Percentiles rank a stretch among this genome's conserved stretches.
Evolutionary conservation across 176 grass and related monocot species (phyloP).

Genomic region (Aechmea fasciata): DNA sequence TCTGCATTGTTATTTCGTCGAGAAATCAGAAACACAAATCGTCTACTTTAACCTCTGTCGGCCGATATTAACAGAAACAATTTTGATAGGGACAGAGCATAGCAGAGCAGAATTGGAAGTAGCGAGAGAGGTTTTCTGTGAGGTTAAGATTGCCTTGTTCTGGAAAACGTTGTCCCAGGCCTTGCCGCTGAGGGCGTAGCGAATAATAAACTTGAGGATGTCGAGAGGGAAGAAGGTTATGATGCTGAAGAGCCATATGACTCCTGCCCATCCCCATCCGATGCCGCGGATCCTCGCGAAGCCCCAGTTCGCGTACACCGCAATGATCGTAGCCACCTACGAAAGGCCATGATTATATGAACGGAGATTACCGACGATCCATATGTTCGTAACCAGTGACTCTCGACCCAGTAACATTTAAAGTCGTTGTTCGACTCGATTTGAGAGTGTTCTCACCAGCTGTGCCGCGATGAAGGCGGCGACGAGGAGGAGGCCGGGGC

Average conservation of each 20-base stretch:
- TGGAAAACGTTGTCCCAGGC: constrained; percentile 56
- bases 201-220: constrained; percentile 65
- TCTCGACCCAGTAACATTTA: too few relatives aligned
- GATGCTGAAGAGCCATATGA: constrained; percentile 62
- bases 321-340: constrained; percentile 49
- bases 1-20: constrained; percentile 15
- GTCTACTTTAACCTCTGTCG: too few relatives aligned
- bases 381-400: neutral
- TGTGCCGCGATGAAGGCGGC: constrained; percentile 41
- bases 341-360: neutral
- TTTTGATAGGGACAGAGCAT: neutral
- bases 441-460: constrained; percentile 12
- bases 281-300: constrained; percentile 47
- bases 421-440: too few relatives aligned
- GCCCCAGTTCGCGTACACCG: constrained; percentile 39
- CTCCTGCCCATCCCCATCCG: constrained; percentile 53
- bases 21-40: neutral
- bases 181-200: constrained; percentile 54
- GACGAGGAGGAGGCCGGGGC: constrained; percentile 43
- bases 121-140: neutral
- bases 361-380: neutral
- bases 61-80: too few relatives aligned
- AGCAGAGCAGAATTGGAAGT: too few relatives aligned
- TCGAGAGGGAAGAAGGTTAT: constrained; percentile 68
- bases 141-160: constrained; percentile 20